Percentiles rank a stretch among this genome's conserved stretches.
Evolutionary conservation across 2,329 filamentous ascomycete genomes (phyloP).

Genomic region (Huntiella bhutanensis): DNA sequence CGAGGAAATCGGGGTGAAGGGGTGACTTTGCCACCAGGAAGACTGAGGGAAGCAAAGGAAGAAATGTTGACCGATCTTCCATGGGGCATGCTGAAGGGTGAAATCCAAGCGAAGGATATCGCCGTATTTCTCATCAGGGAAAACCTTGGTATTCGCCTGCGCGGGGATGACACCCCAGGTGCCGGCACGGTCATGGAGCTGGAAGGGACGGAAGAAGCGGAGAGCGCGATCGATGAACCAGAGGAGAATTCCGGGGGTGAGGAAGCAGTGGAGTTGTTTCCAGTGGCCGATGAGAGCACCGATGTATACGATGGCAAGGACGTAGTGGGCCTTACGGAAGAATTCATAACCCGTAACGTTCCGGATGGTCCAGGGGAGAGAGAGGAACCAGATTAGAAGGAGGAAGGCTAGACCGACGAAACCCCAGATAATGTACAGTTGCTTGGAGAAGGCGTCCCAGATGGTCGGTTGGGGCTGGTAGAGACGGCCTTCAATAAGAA

Average conservation of each 20-base stretch:
- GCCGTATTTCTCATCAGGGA: slow-evolving; percentile 36
- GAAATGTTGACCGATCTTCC: slow-evolving; percentile 52
- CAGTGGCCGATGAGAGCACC: slow-evolving; percentile 63
- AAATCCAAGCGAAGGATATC: slow-evolving; percentile 49
- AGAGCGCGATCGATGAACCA: slow-evolving; percentile 45
- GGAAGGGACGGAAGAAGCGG: slow-evolving; percentile 35
- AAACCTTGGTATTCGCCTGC: slow-evolving; percentile 24
- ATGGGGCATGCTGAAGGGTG: slow-evolving; percentile 37
- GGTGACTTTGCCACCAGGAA: slow-evolving; percentile 54
- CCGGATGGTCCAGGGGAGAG: slow-evolving; percentile 36
- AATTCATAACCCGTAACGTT: slow-evolving; percentile 52
- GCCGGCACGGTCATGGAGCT: slow-evolving; percentile 38
- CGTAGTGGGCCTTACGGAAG: slow-evolving; percentile 56
- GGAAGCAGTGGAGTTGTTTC: slow-evolving; percentile 46
- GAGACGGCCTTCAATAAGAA: slow-evolving; percentile 41
- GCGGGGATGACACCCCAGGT: slow-evolving; percentile 11
- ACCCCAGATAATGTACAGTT: slow-evolving; percentile 57
- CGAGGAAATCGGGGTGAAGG: slow-evolving; percentile 44
- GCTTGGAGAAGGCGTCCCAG: slow-evolving; percentile 35
- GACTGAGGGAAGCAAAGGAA: slow-evolving; percentile 48
- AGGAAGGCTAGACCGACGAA: slow-evolving; percentile 48
- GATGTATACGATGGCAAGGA: slow-evolving; percentile 55
- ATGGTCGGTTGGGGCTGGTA: slow-evolving; percentile 53
- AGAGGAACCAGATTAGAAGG: slow-evolving; percentile 40
- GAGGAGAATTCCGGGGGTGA: slow-evolving; percentile 45